Evolutionary conservation across 306 rosid species (phyloP).

Genomic region (Prosopis cineraria): DNA sequence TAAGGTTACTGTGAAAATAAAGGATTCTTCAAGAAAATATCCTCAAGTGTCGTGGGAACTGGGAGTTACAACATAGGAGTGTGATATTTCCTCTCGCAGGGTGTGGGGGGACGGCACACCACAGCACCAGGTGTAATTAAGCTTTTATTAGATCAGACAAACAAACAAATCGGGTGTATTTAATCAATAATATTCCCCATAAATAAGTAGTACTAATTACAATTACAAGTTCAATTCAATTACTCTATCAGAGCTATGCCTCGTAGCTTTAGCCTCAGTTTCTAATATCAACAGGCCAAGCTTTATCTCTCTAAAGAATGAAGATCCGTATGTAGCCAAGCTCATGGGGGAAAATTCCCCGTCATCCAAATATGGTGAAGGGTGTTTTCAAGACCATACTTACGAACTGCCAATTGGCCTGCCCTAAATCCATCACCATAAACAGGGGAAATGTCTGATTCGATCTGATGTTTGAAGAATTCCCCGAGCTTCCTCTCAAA

Average conservation of each 20-base stretch:
- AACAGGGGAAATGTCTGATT: conserved; percentile 92
- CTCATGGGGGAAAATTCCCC: conserved; percentile 77
- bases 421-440: conserved; percentile 97
- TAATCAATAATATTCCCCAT: neutral
- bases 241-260: conserved; percentile 29
- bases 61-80: neutral
- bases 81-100: neutral
- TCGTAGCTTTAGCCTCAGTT: conserved; percentile 46
- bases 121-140: neutral
- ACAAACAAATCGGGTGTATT: neutral
- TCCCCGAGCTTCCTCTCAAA: conserved; percentile 91
- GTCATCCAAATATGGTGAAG: conserved; percentile 86
- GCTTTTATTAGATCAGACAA: conserved; percentile 6
- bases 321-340: conserved; percentile 34
- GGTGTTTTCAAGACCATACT: conserved; percentile 80
- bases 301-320: conserved; percentile 46
- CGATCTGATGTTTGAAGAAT: conserved; percentile 91
- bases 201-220: neutral
- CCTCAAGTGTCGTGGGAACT: neutral
- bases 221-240: conserved; percentile 19
- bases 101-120: neutral
- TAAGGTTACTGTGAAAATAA: neutral
- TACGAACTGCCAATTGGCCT: conserved; percentile 80
- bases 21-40: neutral
- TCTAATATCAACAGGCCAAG: conserved; percentile 61